A percentile compares a stretch with the other conserved stretches of the same genome.
Conservation (phyloP, 2,329 filamentous ascomycete genomes). For the Botrytis fragariae region DNA sequence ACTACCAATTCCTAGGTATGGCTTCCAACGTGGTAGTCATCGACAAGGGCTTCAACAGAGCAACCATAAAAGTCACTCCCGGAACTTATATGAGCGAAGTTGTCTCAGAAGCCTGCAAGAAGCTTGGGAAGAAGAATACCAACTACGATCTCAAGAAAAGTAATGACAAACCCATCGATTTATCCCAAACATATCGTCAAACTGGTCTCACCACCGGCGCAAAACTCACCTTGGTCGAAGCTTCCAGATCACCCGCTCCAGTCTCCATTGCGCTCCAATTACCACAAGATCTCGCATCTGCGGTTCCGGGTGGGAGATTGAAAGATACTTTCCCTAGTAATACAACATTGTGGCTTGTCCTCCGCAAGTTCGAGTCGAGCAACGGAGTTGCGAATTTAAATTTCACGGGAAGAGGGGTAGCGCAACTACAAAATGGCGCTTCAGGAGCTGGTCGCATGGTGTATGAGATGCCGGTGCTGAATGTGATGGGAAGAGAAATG, state of each 20-base stretch:
- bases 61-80: slow-evolving; percentile 79
- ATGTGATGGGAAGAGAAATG: slow-evolving; percentile 78
- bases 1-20: slow-evolving; percentile 51
- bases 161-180: slow-evolving; percentile 81
- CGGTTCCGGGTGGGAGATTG: slow-evolving; percentile 64
- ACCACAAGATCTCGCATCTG: slow-evolving; percentile 65
- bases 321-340: slow-evolving; percentile 85
- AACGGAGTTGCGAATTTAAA: slow-evolving; percentile 64
- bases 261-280: slow-evolving; percentile 89
- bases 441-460: slow-evolving; percentile 69
- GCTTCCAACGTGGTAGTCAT: slow-evolving; percentile 86
- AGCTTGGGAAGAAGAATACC: slow-evolving; percentile 59
- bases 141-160: slow-evolving; percentile 80
- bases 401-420: slow-evolving; percentile 79
- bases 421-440: slow-evolving; percentile 54
- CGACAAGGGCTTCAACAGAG: slow-evolving; percentile 72
- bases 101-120: slow-evolving; percentile 80
- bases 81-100: slow-evolving; percentile 81
- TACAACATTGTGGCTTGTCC: slow-evolving; percentile 81
- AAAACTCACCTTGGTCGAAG: slow-evolving; percentile 86
- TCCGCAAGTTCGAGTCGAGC: slow-evolving; percentile 81
- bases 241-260: slow-evolving; percentile 78
- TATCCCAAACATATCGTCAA: slow-evolving; percentile 80
- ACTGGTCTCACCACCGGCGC: slow-evolving; percentile 81
- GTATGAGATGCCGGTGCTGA: slow-evolving; percentile 83